Evolutionary conservation across 2,329 filamentous ascomycete species (phyloP).

Genomic region (Waltergamsia citrina): DNA sequence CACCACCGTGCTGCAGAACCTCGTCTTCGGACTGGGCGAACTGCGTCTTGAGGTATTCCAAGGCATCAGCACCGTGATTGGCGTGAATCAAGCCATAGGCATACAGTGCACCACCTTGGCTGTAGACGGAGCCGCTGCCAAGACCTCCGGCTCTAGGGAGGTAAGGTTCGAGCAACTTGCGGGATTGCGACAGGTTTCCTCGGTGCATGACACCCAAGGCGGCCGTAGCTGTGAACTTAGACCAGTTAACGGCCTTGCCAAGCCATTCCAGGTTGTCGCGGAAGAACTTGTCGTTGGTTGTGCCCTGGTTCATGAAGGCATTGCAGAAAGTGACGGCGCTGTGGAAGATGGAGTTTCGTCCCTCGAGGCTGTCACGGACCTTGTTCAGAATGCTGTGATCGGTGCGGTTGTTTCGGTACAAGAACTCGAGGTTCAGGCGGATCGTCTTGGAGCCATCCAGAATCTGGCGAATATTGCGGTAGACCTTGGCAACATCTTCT

Average conservation of each 20-base stretch:
- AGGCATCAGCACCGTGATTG: slow-evolving; percentile 87
- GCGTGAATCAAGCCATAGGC: slow-evolving; percentile 94
- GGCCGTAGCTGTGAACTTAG: slow-evolving; percentile 95
- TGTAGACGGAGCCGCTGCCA: slow-evolving; percentile 80
- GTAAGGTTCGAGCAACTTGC: slow-evolving; percentile 90
- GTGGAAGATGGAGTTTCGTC: slow-evolving; percentile 96
- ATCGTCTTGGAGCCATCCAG: slow-evolving; percentile 90
- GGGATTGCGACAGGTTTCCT: slow-evolving; percentile 86
- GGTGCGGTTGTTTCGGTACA: slow-evolving; percentile 90
- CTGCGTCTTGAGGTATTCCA: slow-evolving; percentile 68
- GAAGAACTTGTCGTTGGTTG: slow-evolving; percentile 97
- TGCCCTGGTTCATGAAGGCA: slow-evolving; percentile 98
- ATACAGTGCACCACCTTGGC: slow-evolving; percentile 91
- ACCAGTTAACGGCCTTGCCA: slow-evolving; percentile 98
- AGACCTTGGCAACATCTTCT: slow-evolving; percentile 45
- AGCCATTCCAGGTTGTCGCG: slow-evolving; percentile 96
- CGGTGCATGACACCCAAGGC: slow-evolving; percentile 94
- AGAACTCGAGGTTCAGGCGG: slow-evolving; percentile 88
- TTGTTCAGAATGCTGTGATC: slow-evolving; percentile 92
- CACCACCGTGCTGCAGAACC: slow-evolving; percentile 93
- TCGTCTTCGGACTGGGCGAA: slow-evolving; percentile 75
- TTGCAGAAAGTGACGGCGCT: slow-evolving; percentile 96
- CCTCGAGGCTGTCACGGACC: slow-evolving; percentile 89
- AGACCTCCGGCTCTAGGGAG: slow-evolving; percentile 65
- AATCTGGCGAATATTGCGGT: slow-evolving; percentile 55